Percentiles rank a stretch among this genome's conserved stretches.
Conservation (phyloP, 108 stramenopile genomes). For the Cylindrotheca closterium region DNA sequence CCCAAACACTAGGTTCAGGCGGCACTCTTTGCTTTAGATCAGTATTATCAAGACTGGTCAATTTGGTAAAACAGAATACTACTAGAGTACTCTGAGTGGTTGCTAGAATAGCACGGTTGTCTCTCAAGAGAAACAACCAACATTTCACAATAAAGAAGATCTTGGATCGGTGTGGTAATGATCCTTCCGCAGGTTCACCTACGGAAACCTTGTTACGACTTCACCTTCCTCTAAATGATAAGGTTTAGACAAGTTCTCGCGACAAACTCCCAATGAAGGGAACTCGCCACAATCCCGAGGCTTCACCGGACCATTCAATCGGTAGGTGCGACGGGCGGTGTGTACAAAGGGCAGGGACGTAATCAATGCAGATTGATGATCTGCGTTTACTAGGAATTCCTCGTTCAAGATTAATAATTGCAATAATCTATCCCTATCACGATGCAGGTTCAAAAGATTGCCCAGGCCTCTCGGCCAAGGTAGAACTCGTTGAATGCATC, state of each 20-base stretch:
- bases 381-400: conserved; percentile 99
- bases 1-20: background rate
- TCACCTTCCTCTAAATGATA: conserved; percentile 96
- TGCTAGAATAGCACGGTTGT: background rate
- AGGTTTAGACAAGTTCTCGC: conserved; percentile 89
- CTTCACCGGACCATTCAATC: conserved; percentile 98
- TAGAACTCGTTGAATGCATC: conserved; percentile 92
- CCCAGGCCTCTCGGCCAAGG: conserved; percentile 96
- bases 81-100: background rate
- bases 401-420: conserved; percentile 99
- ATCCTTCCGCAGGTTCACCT: conserved; percentile 99
- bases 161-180: conserved; percentile 90
- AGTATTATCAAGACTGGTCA: background rate
- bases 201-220: conserved; percentile 98
- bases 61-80: background rate
- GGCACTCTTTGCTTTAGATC: conserved; percentile 1
- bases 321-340: conserved; percentile 99
- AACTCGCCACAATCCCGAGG: conserved; percentile 84
- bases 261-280: conserved; percentile 60
- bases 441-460: conserved; percentile 96
- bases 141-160: conserved; percentile 48
- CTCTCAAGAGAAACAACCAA: background rate
- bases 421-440: conserved; percentile 99
- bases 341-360: conserved; percentile 98
- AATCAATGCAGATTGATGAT: conserved; percentile 96